Evolutionary conservation across 176 grass and related monocot genomes (phyloP).

Genomic region (Raddia distichophylla): DNA sequence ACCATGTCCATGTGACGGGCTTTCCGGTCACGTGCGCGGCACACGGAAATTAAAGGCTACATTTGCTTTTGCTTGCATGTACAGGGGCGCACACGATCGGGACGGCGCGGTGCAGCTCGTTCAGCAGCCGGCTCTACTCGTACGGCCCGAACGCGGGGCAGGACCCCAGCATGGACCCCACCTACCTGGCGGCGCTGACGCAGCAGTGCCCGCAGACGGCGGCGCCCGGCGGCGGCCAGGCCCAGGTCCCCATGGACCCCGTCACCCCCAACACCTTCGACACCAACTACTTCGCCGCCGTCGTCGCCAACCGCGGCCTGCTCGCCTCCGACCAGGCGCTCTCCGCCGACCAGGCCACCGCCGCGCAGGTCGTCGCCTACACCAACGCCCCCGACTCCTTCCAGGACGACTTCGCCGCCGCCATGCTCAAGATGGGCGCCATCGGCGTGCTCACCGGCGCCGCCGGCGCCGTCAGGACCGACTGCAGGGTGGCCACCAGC

Average conservation of each 20-base stretch:
- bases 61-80: too few species aligned
- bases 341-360: conserved; percentile 40
- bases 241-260: conserved; percentile 65
- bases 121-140: conserved; percentile 62
- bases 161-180: conserved; percentile 70
- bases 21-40: neutral
- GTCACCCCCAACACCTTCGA: conserved; percentile 67
- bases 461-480: conserved; percentile 56
- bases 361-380: conserved; percentile 60
- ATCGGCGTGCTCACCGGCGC: conserved; percentile 62
- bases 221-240: neutral
- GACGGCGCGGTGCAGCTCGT: conserved; percentile 71
- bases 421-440: conserved; percentile 85
- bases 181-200: conserved; percentile 55
- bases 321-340: conserved; percentile 83
- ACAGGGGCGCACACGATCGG: conserved; percentile 88
- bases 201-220: conserved; percentile 59
- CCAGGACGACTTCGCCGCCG: conserved; percentile 60
- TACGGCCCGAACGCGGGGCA: conserved; percentile 41
- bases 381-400: conserved; percentile 50
- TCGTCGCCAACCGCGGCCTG: conserved; percentile 68
- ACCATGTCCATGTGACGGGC: neutral
- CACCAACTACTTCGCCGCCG: conserved; percentile 68
- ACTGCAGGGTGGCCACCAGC: conserved; percentile 55
- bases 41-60: neutral